phyloP scores from a whole-genome alignment of 345 rosid species.

The Pistacia atlantica region DNA sequence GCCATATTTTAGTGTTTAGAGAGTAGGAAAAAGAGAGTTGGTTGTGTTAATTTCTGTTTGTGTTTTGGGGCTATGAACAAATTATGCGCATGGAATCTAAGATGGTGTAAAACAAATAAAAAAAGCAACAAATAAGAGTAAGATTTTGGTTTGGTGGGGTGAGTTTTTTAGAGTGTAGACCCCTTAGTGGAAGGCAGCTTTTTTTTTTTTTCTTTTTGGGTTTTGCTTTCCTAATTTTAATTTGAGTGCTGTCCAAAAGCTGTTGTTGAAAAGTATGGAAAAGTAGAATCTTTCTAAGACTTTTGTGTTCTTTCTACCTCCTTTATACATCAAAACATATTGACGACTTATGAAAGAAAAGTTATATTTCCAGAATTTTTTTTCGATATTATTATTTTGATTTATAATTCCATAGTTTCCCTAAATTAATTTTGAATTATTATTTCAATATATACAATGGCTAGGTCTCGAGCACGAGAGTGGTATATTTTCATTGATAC shows the following conservation, averaged over 20 bases:
- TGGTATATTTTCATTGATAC: too few relatives aligned
- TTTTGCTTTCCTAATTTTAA: constrained; percentile 17
- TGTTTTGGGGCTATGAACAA: constrained; percentile 19
- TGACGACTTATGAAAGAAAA: not conserved
- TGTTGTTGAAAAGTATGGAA: constrained; percentile 22
- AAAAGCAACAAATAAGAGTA: constrained; percentile 10
- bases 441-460: too few relatives aligned
- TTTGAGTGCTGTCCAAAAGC: constrained; percentile 30
- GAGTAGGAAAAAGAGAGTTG: constrained; percentile 26
- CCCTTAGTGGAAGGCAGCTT: constrained; percentile 40
- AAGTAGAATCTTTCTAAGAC: constrained; percentile 25
- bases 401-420: too few relatives aligned
- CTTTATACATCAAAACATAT: not conserved
- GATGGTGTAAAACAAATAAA: not conserved
- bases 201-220: not conserved
- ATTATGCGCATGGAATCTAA: constrained; percentile 21
- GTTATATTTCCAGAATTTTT: not conserved
- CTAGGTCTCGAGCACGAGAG: too few relatives aligned
- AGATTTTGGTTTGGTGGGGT: constrained; percentile 27
- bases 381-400: too few relatives aligned
- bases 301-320: not conserved
- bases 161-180: constrained; percentile 26
- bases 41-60: too few relatives aligned
- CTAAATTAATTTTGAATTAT: too few relatives aligned
- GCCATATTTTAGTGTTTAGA: constrained; percentile 10